Conservation (phyloP, 306 rosid genomes). For the Cucumis cinereus region DNA sequence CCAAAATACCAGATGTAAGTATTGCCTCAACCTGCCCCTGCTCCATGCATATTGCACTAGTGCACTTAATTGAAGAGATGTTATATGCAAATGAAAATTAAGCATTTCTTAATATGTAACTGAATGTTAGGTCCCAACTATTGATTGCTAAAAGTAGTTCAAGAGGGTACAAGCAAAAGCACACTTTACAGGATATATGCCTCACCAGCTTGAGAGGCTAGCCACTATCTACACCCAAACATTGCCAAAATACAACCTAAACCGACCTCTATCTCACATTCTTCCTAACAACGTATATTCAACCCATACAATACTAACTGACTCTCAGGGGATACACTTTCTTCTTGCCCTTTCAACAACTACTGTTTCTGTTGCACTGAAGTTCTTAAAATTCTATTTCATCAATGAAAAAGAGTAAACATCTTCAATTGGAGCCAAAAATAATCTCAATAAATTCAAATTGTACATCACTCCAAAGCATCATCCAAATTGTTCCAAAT, state of each 20-base stretch:
- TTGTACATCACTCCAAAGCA: not conserved
- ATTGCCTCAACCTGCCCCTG: not conserved
- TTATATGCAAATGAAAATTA: not conserved
- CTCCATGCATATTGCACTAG: not conserved
- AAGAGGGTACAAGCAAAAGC: not conserved
- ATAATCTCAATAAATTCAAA: not conserved
- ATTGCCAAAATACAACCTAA: not conserved
- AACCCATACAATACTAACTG: not conserved
- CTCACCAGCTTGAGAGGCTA: not conserved
- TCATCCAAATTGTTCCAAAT: not conserved
- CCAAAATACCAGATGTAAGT: not conserved
- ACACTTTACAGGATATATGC: not conserved
- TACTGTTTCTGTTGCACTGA: not conserved
- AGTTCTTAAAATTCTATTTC: too few species aligned
- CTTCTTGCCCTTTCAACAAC: not conserved
- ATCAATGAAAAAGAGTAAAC: not conserved
- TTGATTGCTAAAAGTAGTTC: not conserved
- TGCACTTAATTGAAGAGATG: not conserved
- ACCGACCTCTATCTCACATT: not conserved
- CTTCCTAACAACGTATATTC: not conserved
- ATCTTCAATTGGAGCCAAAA: not conserved
- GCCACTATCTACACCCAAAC: not conserved
- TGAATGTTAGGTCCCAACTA: not conserved
- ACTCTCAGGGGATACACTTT: not conserved
- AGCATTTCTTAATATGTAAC: not conserved